A percentile compares a stretch with the other conserved stretches of the same genome.
Evolutionary conservation across 2,329 filamentous ascomycete species (phyloP).

Genomic region (Penicillium sp.): DNA sequence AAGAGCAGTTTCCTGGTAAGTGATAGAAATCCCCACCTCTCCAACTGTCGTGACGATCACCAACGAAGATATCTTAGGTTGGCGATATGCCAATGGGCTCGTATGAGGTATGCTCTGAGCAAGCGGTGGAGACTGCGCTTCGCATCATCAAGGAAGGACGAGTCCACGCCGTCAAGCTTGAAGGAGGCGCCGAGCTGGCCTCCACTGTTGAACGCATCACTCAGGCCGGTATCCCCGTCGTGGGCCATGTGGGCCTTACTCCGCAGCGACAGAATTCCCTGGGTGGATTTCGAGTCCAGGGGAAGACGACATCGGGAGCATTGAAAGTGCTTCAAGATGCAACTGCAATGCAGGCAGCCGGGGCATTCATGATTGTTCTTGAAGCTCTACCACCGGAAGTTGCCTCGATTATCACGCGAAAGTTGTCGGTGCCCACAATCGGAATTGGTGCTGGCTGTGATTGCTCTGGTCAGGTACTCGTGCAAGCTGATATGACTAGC

Average conservation of each 20-base stretch:
- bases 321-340: slow-evolving; percentile 74
- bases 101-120: slow-evolving; percentile 82
- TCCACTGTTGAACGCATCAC: slow-evolving; percentile 78
- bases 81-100: slow-evolving; percentile 94
- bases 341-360: slow-evolving; percentile 83
- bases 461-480: slow-evolving; percentile 87
- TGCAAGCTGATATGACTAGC: slow-evolving; percentile 93
- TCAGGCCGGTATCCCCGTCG: slow-evolving; percentile 78
- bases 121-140: slow-evolving; percentile 79
- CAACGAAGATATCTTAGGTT: too few species aligned
- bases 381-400: slow-evolving; percentile 87
- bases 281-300: slow-evolving; percentile 90
- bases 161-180: slow-evolving; percentile 80
- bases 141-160: slow-evolving; percentile 84
- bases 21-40: slow-evolving; percentile 27
- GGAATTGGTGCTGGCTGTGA: slow-evolving; percentile 89
- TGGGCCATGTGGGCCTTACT: slow-evolving; percentile 88
- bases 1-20: slow-evolving; percentile 75
- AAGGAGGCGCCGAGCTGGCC: slow-evolving; percentile 85
- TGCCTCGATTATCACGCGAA: slow-evolving; percentile 69
- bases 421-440: slow-evolving; percentile 80
- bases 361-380: slow-evolving; percentile 75
- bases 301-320: slow-evolving; percentile 70
- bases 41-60: too few species aligned
- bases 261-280: slow-evolving; percentile 90